Percentiles rank a stretch among this genome's conserved stretches.
Evolutionary conservation across 495 filamentous ascomycete genomes (phyloP).

Genomic region (Penicillium ucsense): DNA sequence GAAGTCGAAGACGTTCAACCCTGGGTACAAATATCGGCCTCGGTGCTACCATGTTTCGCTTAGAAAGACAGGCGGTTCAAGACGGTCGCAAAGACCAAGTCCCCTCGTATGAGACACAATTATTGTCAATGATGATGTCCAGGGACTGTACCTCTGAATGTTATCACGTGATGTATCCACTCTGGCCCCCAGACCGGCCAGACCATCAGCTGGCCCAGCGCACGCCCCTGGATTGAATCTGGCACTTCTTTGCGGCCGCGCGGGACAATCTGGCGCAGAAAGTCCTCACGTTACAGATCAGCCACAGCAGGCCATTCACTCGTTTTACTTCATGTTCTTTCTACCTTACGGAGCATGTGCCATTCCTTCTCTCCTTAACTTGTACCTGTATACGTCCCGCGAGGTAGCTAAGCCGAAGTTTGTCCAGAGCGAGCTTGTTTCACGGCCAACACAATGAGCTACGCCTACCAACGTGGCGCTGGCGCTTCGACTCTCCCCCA

Average conservation of each 20-base stretch:
- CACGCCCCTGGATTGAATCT: conserved; percentile 6
- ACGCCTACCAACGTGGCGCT: conserved; percentile 25
- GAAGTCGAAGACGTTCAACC: no score
- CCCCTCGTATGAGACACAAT: no score
- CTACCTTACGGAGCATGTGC: conserved; percentile 12
- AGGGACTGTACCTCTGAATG: no score
- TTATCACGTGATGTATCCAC: no score
- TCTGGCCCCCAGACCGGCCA: not conserved
- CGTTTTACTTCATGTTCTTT: not conserved
- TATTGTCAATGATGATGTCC: no score
- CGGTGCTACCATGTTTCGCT: no score
- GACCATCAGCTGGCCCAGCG: not conserved
- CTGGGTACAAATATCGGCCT: no score
- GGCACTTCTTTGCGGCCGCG: not conserved
- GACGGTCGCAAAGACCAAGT: no score
- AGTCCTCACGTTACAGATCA: not conserved
- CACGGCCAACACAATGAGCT: conserved; percentile 27
- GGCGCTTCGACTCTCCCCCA: conserved; percentile 23
- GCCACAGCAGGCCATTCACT: not conserved
- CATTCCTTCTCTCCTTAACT: conserved; percentile 14
- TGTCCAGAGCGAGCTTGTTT: not conserved
- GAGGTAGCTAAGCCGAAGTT: conserved; percentile 6
- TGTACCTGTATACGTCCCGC: conserved; percentile 4
- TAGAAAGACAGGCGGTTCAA: no score
- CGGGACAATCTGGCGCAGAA: not conserved